These are phyloP conservation scores for Metschnikowia gruessii DNA, from an alignment of 805 yeast genomes.

Conservation along the genomic window DNA sequence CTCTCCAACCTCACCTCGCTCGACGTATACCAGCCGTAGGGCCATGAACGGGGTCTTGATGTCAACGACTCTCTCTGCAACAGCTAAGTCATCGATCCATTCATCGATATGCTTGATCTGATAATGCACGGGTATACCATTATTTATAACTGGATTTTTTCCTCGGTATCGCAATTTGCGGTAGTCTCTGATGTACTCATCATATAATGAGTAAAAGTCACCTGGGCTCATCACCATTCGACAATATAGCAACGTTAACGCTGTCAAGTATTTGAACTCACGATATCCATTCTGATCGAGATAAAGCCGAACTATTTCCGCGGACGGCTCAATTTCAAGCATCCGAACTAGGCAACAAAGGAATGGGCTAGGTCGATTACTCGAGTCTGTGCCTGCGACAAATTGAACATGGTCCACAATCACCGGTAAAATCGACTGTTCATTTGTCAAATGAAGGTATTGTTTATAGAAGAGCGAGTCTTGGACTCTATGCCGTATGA, in stretches of 20 bases:
- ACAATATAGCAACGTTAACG: slow-evolving; percentile 63
- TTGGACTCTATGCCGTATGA: slow-evolving; percentile 40
- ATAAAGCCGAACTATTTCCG: slow-evolving; percentile 53
- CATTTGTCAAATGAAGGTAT: slow-evolving; percentile 39
- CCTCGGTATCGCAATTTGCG: slow-evolving; percentile 55
- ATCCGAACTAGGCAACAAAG: slow-evolving; percentile 74
- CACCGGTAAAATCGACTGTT: slow-evolving; percentile 37
- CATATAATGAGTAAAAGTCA: slow-evolving; percentile 44
- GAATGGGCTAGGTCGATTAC: slow-evolving; percentile 65
- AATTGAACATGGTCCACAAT: slow-evolving; percentile 35
- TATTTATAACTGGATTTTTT: slow-evolving; percentile 25
- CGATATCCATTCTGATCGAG: slow-evolving; percentile 52
- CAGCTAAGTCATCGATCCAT: slow-evolving; percentile 60
- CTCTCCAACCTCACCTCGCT: slow-evolving; percentile 39
- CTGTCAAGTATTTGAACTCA: slow-evolving; percentile 71
- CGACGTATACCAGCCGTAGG: slow-evolving; percentile 40
- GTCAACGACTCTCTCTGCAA: slow-evolving; percentile 62
- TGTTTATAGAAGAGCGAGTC: slow-evolving; percentile 45
- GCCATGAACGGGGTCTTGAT: slow-evolving; percentile 66
- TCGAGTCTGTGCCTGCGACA: slow-evolving; percentile 58
- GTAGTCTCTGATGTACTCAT: slow-evolving; percentile 58
- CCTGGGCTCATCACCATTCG: slow-evolving; percentile 43
- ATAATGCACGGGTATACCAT: slow-evolving; percentile 32
- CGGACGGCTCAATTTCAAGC: slow-evolving; percentile 69
- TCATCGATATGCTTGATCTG: slow-evolving; percentile 62